Conservation (phyloP, 768 basidiomycete genomes). For the Lactarius sanguifluus region DNA sequence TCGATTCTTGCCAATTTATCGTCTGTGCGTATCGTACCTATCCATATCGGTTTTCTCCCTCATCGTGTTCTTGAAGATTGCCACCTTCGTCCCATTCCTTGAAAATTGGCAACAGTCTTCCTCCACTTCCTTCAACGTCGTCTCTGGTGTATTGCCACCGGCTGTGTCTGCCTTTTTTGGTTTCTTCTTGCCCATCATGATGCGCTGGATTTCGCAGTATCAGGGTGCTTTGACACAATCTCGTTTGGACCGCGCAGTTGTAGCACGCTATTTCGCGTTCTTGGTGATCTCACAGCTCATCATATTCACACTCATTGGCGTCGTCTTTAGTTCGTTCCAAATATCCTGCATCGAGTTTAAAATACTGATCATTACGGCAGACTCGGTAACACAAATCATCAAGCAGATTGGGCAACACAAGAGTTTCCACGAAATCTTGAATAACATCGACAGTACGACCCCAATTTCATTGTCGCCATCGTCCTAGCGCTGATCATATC, state of each 20-base stretch:
- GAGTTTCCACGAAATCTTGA: conserved; percentile 47
- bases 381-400: conserved; percentile 44
- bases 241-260: conserved; percentile 83
- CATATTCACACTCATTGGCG: conserved; percentile 91
- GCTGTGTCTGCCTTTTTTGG: conserved; percentile 85
- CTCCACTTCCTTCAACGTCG: conserved; percentile 67
- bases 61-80: conserved; percentile 43
- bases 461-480: neutral
- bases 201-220: conserved; percentile 77
- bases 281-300: conserved; percentile 91
- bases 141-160: conserved; percentile 93
- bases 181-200: conserved; percentile 87
- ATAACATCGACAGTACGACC: conserved; percentile 44
- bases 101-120: conserved; percentile 66
- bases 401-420: conserved; percentile 48
- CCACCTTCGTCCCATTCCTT: conserved; percentile 73
- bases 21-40: conserved; percentile 49
- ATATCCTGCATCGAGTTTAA: neutral
- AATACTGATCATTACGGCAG: conserved; percentile 28
- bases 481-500: conserved; percentile 4
- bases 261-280: conserved; percentile 92
- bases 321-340: conserved; percentile 68
- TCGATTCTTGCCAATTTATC: conserved; percentile 90
- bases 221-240: conserved; percentile 72
- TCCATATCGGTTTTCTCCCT: conserved; percentile 10